These are phyloP conservation scores for Omphalotus olearius DNA, from an alignment of 1,284 basidiomycete genomes.

Conservation along the genomic window DNA sequence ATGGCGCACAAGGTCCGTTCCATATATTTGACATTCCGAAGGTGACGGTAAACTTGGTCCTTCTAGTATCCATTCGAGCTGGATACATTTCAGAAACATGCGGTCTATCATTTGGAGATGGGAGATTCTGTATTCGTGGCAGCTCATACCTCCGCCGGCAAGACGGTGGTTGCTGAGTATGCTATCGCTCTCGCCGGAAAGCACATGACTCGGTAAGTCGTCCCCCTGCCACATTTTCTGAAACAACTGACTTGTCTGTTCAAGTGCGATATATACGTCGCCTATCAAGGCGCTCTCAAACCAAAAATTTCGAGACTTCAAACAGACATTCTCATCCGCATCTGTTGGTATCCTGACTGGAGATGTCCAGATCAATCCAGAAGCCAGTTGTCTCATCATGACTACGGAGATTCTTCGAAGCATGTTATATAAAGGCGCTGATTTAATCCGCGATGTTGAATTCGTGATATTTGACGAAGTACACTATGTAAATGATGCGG, in stretches of 20 bases:
- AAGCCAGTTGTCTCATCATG: slow-evolving; percentile 97
- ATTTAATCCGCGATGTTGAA: slow-evolving; percentile 97
- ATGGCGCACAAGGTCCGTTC: slow-evolving; percentile 77
- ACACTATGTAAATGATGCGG: slow-evolving; percentile 99
- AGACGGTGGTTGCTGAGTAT: slow-evolving; percentile 99
- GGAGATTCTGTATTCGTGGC: slow-evolving; percentile 99
- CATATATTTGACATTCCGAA: neutral
- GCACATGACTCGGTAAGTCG: slow-evolving; percentile 89
- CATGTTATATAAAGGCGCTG: slow-evolving; percentile 99
- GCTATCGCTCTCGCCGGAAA: slow-evolving; percentile 95
- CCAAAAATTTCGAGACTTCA: slow-evolving; percentile 99
- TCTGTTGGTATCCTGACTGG: slow-evolving; percentile 97
- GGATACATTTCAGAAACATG: slow-evolving; percentile 85
- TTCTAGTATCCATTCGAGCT: slow-evolving; percentile 41
- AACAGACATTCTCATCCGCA: slow-evolving; percentile 88
- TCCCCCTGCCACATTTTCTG: slow-evolving; percentile 12
- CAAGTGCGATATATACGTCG: slow-evolving; percentile 95
- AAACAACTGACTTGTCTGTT: slow-evolving; percentile 8
- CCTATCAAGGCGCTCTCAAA: slow-evolving; percentile 99
- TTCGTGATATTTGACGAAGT: slow-evolving; percentile 99
- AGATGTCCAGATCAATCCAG: slow-evolving; percentile 99
- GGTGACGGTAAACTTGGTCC: neutral
- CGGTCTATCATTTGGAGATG: slow-evolving; percentile 96
- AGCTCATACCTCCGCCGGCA: slow-evolving; percentile 98
- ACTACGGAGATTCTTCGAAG: slow-evolving; percentile 98